A percentile compares a stretch with the other conserved stretches of the same genome.
Evolutionary conservation across 805 yeast species (phyloP).

Genomic region (Cyberlindnera xylosilytica): DNA sequence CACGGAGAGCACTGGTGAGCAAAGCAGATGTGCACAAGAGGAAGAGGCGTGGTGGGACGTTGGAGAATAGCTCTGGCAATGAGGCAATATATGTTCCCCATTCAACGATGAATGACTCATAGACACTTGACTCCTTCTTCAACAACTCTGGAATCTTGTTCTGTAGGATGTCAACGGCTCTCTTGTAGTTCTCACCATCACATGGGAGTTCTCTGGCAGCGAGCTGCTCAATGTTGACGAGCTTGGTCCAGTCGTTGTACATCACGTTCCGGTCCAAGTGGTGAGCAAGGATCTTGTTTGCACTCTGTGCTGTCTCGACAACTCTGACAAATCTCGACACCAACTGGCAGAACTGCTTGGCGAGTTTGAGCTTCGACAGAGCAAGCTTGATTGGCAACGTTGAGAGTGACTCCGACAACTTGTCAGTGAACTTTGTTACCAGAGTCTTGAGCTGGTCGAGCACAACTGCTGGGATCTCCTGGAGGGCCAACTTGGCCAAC

Average conservation of each 20-base stretch:
- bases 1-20: slow-evolving; percentile 58
- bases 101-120: slow-evolving; percentile 19
- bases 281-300: slow-evolving; percentile 43
- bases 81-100: slow-evolving; percentile 36
- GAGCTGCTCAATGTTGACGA: slow-evolving; percentile 45
- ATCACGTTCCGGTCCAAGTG: slow-evolving; percentile 44
- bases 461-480: slow-evolving; percentile 55
- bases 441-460: slow-evolving; percentile 52
- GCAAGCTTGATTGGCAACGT: slow-evolving; percentile 50
- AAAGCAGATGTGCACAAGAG: slow-evolving; percentile 50
- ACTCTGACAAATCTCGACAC: slow-evolving; percentile 53
- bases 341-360: slow-evolving; percentile 50
- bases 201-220: slow-evolving; percentile 52
- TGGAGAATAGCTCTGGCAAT: slow-evolving; percentile 46
- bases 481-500: slow-evolving; percentile 60
- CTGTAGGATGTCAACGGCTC: slow-evolving; percentile 33
- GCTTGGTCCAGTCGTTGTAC: slow-evolving; percentile 54
- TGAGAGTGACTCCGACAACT: slow-evolving; percentile 36
- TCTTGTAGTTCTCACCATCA: slow-evolving; percentile 31
- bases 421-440: slow-evolving; percentile 45
- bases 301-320: slow-evolving; percentile 50
- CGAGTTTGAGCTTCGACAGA: slow-evolving; percentile 49
- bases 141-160: slow-evolving; percentile 35
- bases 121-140: slow-evolving; percentile 13
- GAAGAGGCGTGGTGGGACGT: slow-evolving; percentile 54